Conservation (phyloP, 1,284 basidiomycete genomes). For the Microbotryum saponariae region DNA sequence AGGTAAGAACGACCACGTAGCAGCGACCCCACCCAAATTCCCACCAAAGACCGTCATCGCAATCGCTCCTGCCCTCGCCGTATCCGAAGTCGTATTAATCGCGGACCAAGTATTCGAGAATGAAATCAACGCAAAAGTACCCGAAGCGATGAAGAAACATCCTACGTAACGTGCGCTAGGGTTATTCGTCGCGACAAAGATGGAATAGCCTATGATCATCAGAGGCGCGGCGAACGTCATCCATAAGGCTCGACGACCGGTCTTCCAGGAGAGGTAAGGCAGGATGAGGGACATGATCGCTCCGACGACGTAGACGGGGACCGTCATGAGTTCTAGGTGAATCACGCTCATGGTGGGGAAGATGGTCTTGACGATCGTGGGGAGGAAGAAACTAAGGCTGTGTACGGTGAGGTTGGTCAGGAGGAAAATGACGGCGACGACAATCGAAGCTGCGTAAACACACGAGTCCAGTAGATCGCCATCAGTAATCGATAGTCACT, state of each 20-base stretch:
- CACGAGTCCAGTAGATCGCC: too few species aligned
- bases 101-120: slow-evolving; percentile 28
- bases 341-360: slow-evolving; percentile 37
- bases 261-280: slow-evolving; percentile 36
- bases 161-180: slow-evolving; percentile 32
- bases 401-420: slow-evolving; percentile 39
- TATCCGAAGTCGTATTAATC: slow-evolving; percentile 37
- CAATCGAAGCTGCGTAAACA: slow-evolving; percentile 20
- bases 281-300: slow-evolving; percentile 34
- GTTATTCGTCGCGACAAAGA: slow-evolving; percentile 38
- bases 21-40: slow-evolving; percentile 34
- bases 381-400: slow-evolving; percentile 36
- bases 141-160: slow-evolving; percentile 30
- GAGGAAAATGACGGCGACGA: slow-evolving; percentile 37
- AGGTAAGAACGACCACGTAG: slow-evolving; percentile 31
- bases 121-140: slow-evolving; percentile 32
- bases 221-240: slow-evolving; percentile 27
- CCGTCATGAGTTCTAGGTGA: slow-evolving; percentile 39
- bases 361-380: slow-evolving; percentile 37
- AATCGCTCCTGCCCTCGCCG: slow-evolving; percentile 34
- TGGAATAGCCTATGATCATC: slow-evolving; percentile 38
- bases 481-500: too few species aligned
- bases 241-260: slow-evolving; percentile 29
- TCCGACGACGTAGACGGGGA: slow-evolving; percentile 40
- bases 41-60: slow-evolving; percentile 34